Evolutionary conservation across 441 rosid species (phyloP), one percentile per base, ranked within the genome.

Genomic region (Populus hybrid): DNA sequence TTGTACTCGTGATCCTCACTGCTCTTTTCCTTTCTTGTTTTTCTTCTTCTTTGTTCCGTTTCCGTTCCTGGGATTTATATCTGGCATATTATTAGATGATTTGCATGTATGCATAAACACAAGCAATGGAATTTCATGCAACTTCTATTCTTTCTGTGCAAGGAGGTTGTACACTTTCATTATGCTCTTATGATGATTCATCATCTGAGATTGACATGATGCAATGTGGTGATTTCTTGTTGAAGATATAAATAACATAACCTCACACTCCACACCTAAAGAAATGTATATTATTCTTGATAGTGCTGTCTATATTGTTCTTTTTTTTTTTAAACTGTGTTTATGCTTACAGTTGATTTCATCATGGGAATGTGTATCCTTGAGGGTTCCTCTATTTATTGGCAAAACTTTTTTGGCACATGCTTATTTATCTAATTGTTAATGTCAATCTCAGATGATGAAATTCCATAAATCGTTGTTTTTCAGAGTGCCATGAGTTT

Each of bases 191-290:
- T 61, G 28, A 61, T 21, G 28, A 9, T 61, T 61, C 7, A 29
- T 29, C 31, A 29, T 29, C 31, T 29, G 31, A 29, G 31, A 29
- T 29, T 29, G 31, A 29, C 31, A 29, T 7, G 28, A 61, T 61
- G 65, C 28, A 61, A 21, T 9, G 63, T 20, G 63, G 21, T 20
- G 63, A 56, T 56, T 56, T 20, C 21, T 18, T 56, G 21, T 20
- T 20, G 63, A 56, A 56, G 23, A 56, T 20, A 20, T 56, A 56
- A 56, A 61, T 21, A 9, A 61, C 28, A 61, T 10, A 9, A 61
- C 28, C 65, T 61, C 65, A 61, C 65, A 21, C 65, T 14, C 65
- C 65, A 61, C 10, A 4, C 65, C 65, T 50, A 74, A 74, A 61
- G 21, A 74, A 31, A 74, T 24, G 6, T 36, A 24, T n/a, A 71